phyloP scores from a whole-genome alignment of 164 flowering plant species.

The Chloranthus sessilifolius region DNA sequence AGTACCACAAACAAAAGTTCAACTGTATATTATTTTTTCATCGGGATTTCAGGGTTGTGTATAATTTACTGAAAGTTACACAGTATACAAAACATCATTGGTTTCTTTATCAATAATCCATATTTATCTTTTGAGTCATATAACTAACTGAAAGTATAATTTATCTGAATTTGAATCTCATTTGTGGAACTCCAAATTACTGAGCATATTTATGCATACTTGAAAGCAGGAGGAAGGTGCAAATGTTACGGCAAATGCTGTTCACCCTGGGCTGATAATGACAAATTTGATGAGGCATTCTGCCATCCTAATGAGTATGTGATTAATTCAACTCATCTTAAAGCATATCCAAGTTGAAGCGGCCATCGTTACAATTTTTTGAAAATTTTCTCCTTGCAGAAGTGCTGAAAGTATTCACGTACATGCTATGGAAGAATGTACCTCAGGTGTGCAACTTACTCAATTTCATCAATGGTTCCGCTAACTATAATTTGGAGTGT shows the following conservation, averaged over 20 bases:
- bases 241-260: conserved; percentile 72
- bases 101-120: no score
- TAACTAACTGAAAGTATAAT: no score
- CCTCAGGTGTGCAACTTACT: conserved; percentile 57
- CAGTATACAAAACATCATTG: no score
- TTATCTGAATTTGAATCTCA: no score
- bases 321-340: background rate
- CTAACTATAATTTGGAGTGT: no score
- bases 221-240: conserved; percentile 71
- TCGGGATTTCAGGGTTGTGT: no score
- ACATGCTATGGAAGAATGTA: conserved; percentile 74
- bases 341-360: background rate
- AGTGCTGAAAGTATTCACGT: conserved; percentile 40
- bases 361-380: background rate
- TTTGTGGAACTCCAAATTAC: no score
- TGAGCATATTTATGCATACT: background rate
- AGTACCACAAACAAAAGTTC: no score
- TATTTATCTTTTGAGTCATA: no score
- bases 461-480: no score
- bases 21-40: no score
- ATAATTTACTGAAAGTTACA: no score
- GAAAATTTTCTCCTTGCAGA: conserved; percentile 31
- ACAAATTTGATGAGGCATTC: conserved; percentile 74
- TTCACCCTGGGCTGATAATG: conserved; percentile 93
- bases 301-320: conserved; percentile 51